phyloP scores from a whole-genome alignment of 2,329 filamentous ascomycete species.

The Hymenoscyphus fructigenus region DNA sequence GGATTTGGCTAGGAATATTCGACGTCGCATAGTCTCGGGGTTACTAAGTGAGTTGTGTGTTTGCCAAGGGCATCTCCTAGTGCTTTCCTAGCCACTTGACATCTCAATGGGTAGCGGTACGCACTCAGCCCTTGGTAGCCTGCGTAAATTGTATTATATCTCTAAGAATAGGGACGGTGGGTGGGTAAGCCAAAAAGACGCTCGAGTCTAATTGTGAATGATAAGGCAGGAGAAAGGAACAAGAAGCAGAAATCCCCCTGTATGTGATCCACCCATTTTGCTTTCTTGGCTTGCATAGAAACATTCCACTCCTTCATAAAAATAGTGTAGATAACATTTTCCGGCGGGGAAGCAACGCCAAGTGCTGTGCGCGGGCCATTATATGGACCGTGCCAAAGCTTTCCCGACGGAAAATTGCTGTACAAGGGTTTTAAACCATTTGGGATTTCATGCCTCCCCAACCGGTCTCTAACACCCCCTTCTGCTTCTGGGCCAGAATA shows the following conservation, averaged over 20 bases:
- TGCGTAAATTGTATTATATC: neutral
- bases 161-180: neutral
- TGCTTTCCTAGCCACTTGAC: neutral
- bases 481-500: too few relatives aligned
- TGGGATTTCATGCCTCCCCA: too few relatives aligned
- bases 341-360: too few relatives aligned
- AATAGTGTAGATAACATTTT: too few relatives aligned
- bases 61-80: neutral
- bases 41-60: neutral
- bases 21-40: neutral
- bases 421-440: too few relatives aligned
- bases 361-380: too few relatives aligned
- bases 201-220: neutral
- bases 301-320: conserved; percentile 1
- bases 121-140: neutral
- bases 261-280: neutral
- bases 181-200: neutral
- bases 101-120: neutral
- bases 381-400: too few relatives aligned
- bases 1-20: too few relatives aligned
- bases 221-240: neutral
- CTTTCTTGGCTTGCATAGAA: neutral
- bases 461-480: too few relatives aligned
- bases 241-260: neutral
- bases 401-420: too few relatives aligned